These are phyloP conservation scores for Boletus eberwhitei DNA, from an alignment of 768 basidiomycete species.

Conservation along the genomic window DNA sequence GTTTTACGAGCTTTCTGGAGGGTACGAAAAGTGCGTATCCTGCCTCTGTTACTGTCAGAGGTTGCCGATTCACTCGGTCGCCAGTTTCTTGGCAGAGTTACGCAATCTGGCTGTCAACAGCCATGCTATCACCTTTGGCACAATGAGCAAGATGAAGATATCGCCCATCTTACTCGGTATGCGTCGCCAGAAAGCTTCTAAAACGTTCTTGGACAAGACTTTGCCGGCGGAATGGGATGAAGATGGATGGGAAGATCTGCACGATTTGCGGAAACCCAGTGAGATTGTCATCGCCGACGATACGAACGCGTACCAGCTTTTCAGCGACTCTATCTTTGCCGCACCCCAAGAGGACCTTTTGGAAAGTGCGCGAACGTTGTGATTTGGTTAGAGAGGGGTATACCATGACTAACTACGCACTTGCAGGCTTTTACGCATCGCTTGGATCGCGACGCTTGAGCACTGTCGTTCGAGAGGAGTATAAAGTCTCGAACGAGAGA, in stretches of 20 bases:
- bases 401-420: background rate
- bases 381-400: background rate
- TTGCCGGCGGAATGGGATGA: conserved; percentile 42
- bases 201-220: conserved; percentile 20
- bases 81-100: conserved; percentile 79
- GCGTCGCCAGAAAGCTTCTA: conserved; percentile 48
- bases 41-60: background rate
- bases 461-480: conserved; percentile 72
- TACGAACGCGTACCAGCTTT: conserved; percentile 72
- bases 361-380: conserved; percentile 51
- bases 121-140: conserved; percentile 45
- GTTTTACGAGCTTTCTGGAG: conserved; percentile 71
- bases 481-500: conserved; percentile 56
- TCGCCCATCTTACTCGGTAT: conserved; percentile 72
- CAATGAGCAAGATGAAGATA: conserved; percentile 60
- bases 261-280: conserved; percentile 66
- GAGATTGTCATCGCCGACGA: conserved; percentile 87
- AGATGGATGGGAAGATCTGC: conserved; percentile 69
- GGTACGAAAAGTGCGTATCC: conserved; percentile 57
- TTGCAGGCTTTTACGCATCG: conserved; percentile 64
- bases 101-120: conserved; percentile 82
- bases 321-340: conserved; percentile 70
- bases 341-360: conserved; percentile 90
- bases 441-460: conserved; percentile 78
- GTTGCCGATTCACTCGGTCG: background rate